Base-by-base conservation (phyloP, 2,329 filamentous ascomycete species). In the Neonectria punicea region DNA sequence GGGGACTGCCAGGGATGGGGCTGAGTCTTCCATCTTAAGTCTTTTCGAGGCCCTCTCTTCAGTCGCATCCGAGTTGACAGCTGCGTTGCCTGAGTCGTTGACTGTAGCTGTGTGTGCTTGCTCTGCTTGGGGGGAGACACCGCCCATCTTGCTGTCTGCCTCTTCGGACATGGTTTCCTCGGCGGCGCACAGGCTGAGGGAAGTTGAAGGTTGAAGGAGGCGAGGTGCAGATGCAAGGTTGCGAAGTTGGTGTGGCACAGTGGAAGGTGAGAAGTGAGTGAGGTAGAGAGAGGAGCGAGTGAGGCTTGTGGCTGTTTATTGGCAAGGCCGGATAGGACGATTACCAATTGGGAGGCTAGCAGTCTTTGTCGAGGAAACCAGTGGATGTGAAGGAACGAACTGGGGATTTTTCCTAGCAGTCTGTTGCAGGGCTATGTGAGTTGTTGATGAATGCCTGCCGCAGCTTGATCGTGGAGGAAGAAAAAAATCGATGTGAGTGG, bases 11-110 rank as follows among this genome's bases (percentile, higher is more conserved):
- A 67, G 67, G 50, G 67, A 54, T 4, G 65, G 58, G 39, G 55
- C 63, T 55, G 78, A 63, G 59, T 70, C 69, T 32, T 86, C 83
- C 56, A 87, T 76, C 78, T 87, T 92, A 70, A 86, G 81, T 73
- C 87, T 85, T 80, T 92, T 92, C 56, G 85, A 78, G 43, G 86
- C 83, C 63, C 85, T 83, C 70, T 81, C 80, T 54, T 56, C 71
- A 10, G 66, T 43, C 8, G n/a, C 64, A 39, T 68, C 56, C 14
- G 64, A 16, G 20, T 49, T 44, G 30, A 32, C 46, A 43, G 36
- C 36, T 30, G 61, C 50, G 22, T 64, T 71, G 57, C 67, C 57
- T 36, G 73, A 64, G 55, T 66, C 61, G 54, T 69, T 67, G 22
- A 63, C 63, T 20, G 63, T 60, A 20, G 63, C 63, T 25, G 63